Conservation (phyloP, 768 basidiomycete species). For the Krasilnikovozyma curviuscula region DNA sequence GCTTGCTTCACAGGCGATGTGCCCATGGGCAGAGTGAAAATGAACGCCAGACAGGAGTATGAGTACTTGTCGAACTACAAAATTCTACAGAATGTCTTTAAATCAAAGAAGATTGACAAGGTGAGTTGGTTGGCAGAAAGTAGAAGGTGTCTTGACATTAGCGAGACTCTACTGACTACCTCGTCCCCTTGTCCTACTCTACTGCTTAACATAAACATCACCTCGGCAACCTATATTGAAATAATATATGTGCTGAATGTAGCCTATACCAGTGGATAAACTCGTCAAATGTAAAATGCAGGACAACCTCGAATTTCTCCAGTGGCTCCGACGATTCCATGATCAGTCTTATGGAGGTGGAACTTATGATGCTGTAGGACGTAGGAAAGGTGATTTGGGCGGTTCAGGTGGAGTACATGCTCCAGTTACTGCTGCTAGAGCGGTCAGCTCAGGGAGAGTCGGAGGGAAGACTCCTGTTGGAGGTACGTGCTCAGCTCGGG, state of each 20-base stretch:
- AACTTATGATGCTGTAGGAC: slow-evolving; percentile 63
- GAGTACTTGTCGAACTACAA: slow-evolving; percentile 92
- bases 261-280: slow-evolving; percentile 91
- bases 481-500: too few species aligned
- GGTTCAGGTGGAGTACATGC: too few species aligned
- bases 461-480: neutral
- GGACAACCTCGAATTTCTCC: slow-evolving; percentile 96
- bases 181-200: neutral
- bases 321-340: slow-evolving; percentile 96
- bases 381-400: slow-evolving; percentile 53
- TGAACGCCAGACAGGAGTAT: slow-evolving; percentile 67
- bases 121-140: slow-evolving; percentile 28
- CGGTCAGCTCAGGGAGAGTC: slow-evolving; percentile 17
- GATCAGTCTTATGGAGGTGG: slow-evolving; percentile 75
- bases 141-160: too few species aligned
- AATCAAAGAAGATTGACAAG: slow-evolving; percentile 84
- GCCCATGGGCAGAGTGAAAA: slow-evolving; percentile 81
- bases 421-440: slow-evolving; percentile 62
- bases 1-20: slow-evolving; percentile 46
- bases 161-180: too few species aligned
- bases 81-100: slow-evolving; percentile 81
- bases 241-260: neutral
- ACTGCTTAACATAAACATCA: neutral
- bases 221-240: neutral
- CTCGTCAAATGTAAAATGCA: slow-evolving; percentile 99